Percentiles rank a stretch among this genome's conserved stretches.
phyloP scores from a whole-genome alignment of 495 filamentous ascomycete species.

The Neurospora cerealis region DNA sequence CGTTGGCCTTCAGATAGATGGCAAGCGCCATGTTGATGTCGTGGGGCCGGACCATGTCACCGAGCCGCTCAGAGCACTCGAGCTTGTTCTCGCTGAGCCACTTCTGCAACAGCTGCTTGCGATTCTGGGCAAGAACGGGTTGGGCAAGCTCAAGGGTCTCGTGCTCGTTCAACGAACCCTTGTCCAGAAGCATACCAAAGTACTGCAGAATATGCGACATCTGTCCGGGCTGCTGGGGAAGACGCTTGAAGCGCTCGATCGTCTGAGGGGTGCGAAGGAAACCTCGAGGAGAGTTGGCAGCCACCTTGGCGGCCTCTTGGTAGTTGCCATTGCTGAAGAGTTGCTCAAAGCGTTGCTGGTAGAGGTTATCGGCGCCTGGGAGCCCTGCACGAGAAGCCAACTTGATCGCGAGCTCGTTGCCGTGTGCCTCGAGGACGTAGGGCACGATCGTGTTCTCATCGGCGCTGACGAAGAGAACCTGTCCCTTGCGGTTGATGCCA shows the following conservation, averaged over 20 bases:
- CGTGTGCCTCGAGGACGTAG: conserved; percentile 91
- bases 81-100: conserved; percentile 95
- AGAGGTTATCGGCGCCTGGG: conserved; percentile 90
- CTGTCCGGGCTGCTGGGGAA: conserved; percentile 62
- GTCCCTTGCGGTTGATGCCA: conserved; percentile 95
- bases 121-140: conserved; percentile 83
- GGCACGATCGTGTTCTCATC: conserved; percentile 85
- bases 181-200: conserved; percentile 94
- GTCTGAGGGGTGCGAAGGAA: conserved; percentile 91
- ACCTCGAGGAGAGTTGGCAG: conserved; percentile 90
- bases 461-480: conserved; percentile 86
- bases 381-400: conserved; percentile 89
- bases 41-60: conserved; percentile 84
- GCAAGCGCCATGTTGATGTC: conserved; percentile 74
- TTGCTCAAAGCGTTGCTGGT: conserved; percentile 84
- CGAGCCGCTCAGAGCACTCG: conserved; percentile 88
- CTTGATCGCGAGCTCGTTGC: conserved; percentile 83
- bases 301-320: conserved; percentile 83
- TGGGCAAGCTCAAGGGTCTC: conserved; percentile 91
- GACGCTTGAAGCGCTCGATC: conserved; percentile 86
- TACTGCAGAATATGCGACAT: conserved; percentile 94
- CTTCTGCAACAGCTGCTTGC: conserved; percentile 94
- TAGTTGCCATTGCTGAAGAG: conserved; percentile 67
- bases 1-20: conserved; percentile 81
- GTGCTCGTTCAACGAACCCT: conserved; percentile 81